Evolutionary conservation across 306 rosid species (phyloP), one percentile per base, ranked within the genome.

Genomic region (Trifolium subterraneum): DNA sequence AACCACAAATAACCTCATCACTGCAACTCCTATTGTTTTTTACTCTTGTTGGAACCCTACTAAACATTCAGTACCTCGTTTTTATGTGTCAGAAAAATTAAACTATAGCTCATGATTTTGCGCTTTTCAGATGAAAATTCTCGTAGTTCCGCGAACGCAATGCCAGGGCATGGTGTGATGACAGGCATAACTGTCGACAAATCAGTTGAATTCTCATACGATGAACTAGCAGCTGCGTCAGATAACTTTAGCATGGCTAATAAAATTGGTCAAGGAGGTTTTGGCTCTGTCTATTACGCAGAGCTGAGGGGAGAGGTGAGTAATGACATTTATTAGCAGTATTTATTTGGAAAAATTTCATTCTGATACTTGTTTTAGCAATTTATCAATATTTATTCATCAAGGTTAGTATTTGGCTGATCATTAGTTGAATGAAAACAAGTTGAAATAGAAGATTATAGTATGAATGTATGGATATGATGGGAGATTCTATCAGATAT

Each of bases 301-400:
- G 96, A 94, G 71, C 82, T 94, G 84, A 90, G 97, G 87, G 99
- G 99, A 79, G 97, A 94, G 99, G 99, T 94, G 77, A 71, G 96
- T 87, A 62, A 23, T 60, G 62, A 33, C 74, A 62, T 58, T 54
- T 74, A 48, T 33, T 63, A 16, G 10, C 70, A 70, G 44, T n/a
- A 50, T 41, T 71, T 39, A 58, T 7, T 27, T 39, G 9, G 44
- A 58, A 23, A 68, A 64, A 41, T 59, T 72, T 41, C 54, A 69
- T 10, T 12, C 12, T 47, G 55, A 44, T 36, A 64, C 19, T 67
- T 41, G 50, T 68, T 73, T 8, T 0, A 58, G 48, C 72, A 54
- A 39, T 75, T 59, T 55, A 36, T 41, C 42, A 59, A 22, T 20
- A 29, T 64, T 50, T 36, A 70, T 19, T 45, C 70, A 39, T 75